Base-by-base conservation (phyloP, 768 basidiomycete species). In the Xanthoconium purpureum region DNA sequence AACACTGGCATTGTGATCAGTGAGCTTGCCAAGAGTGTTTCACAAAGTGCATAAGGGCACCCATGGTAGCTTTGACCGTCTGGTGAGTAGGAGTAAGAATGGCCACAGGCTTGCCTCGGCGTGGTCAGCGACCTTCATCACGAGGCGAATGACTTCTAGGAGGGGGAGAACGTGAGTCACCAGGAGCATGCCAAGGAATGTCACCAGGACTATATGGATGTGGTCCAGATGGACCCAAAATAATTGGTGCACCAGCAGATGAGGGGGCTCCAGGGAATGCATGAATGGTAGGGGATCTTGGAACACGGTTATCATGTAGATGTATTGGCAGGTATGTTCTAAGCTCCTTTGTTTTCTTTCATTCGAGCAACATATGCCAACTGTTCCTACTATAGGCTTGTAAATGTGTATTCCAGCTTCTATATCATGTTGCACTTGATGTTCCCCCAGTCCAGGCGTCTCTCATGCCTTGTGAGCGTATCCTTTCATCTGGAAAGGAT, bases 51-150 rank as follows among this genome's bases (percentile, higher is more conserved):
- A 24, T 54, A 51, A 38, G 55, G 56, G 39, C 54, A 50, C 40
- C 60, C 39, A 17, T 28, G 44, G 40, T 46, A 24, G 13, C 47
- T 32, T 37, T 36, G 4, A 43, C 58, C 56, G 10, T 59, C 58
- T 4, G 66, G 67, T 3, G 66, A 68, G 46, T 64, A 61, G 6
- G 61, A 63, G 28, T 64, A 66, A 52, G 71, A 66, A 20, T 63
- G 65, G 36, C 48, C 53, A 14, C 10, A 43, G 30, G 46, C 40
- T 55, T 48, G 32, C 3, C 38, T 38, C 52, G 56, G 15, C 39
- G 52, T 30, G 32, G 12, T 44, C 37, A 29, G 29, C 15, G 57
- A 13, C 52, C 51, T 10, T 51, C 50, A 24, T 61, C 58, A 8
- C 40, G 51, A 2, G 44, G 51, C 8, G 48, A 33, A 44, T 52